phyloP scores from a whole-genome alignment of 2,329 filamentous ascomycete genomes.

The Microdochium trichocladiopsis region DNA sequence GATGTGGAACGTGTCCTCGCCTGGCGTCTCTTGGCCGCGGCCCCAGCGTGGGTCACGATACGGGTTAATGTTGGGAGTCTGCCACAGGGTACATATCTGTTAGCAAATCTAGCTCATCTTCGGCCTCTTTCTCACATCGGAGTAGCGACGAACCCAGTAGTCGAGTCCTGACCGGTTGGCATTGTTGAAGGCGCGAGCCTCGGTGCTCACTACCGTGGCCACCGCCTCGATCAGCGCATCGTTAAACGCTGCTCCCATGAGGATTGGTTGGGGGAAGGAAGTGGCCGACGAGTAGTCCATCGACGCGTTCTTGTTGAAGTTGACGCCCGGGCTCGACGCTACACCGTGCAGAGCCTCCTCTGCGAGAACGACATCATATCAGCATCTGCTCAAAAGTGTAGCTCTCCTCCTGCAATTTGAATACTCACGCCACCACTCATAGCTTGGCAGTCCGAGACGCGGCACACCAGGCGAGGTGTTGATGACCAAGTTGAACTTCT shows the following conservation, averaged over 20 bases:
- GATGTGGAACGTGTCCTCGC: conserved; percentile 29
- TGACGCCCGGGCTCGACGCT: conserved; percentile 39
- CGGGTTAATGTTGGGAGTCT: conserved; percentile 17
- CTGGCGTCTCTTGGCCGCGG: conserved; percentile 16
- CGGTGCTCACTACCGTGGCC: conserved; percentile 19
- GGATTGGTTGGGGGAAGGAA: conserved; percentile 20
- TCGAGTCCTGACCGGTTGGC: conserved; percentile 16
- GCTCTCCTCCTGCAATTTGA: background rate
- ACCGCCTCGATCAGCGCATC: conserved; percentile 19
- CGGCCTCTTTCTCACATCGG: no score
- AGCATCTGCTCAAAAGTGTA: background rate
- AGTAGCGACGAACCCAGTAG: conserved; percentile 7
- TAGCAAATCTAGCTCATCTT: no score
- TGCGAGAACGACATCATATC: conserved; percentile 5
- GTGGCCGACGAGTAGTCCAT: conserved; percentile 18
- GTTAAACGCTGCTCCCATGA: conserved; percentile 21
- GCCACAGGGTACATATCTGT: background rate
- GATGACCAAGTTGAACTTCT: conserved; percentile 12
- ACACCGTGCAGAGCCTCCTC: conserved; percentile 57
- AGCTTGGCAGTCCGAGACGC: conserved; percentile 48
- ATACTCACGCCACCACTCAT: conserved; percentile 45
- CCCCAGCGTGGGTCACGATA: conserved; percentile 15
- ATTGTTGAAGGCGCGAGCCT: conserved; percentile 23
- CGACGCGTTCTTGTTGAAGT: conserved; percentile 10
- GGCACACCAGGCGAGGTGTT: conserved; percentile 39